Conservation (phyloP, 768 basidiomycete species). For the Mycena polygramma region DNA sequence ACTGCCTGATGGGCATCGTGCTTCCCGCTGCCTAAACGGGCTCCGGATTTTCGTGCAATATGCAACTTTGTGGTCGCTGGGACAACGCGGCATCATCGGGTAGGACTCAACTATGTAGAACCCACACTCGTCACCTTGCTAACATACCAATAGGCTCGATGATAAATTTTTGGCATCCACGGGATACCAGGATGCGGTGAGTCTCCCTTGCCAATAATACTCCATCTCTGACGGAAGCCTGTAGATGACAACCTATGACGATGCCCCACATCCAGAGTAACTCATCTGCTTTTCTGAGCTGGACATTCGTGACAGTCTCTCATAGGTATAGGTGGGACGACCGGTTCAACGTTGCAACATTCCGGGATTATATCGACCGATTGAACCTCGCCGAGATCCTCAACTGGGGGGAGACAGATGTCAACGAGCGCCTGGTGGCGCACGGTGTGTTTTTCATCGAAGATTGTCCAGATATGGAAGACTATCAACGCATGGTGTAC, state of each 20-base stretch:
- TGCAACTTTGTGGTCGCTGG: constrained; percentile 13
- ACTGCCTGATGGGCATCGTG: background rate
- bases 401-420: background rate
- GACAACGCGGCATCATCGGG: background rate
- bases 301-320: background rate
- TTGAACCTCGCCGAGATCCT: background rate
- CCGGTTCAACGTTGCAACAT: background rate
- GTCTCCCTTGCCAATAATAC: background rate
- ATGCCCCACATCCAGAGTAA: background rate
- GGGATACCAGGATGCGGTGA: constrained; percentile 3
- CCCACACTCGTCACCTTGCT: background rate
- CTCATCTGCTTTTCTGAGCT: background rate
- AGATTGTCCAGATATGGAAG: background rate
- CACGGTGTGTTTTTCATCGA: background rate
- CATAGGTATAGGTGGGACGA: constrained; percentile 26
- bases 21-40: background rate
- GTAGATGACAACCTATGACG: constrained; percentile 19
- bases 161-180: constrained; percentile 1
- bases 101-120: background rate
- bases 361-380: background rate
- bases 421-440: background rate
- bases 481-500: background rate
- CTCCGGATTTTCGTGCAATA: constrained; percentile 4
- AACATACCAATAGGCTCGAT: background rate
- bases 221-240: background rate